A percentile compares a stretch with the other conserved stretches of the same genome.
Evolutionary conservation across 1,139 yeast genomes (phyloP).

Genomic region (Diutina rugosa): DNA sequence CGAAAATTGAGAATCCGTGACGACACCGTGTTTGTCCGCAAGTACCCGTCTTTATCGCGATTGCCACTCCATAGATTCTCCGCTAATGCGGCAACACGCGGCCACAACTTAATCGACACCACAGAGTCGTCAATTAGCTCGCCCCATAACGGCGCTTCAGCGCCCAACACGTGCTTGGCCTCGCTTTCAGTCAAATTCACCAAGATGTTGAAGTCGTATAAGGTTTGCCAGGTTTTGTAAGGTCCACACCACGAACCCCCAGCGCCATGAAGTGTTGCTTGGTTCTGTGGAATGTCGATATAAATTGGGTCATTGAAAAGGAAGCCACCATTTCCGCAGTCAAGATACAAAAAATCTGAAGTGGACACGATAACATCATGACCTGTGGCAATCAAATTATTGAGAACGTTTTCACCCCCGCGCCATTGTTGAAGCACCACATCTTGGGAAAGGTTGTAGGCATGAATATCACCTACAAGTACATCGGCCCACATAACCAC

Average conservation of each 20-base stretch:
- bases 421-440: conserved; percentile 31
- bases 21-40: conserved; percentile 15
- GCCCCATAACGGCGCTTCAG: conserved; percentile 12
- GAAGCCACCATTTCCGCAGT: conserved; percentile 35
- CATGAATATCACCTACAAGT: conserved; percentile 11
- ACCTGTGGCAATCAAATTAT: conserved; percentile 20
- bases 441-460: conserved; percentile 16
- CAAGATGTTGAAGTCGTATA: neutral
- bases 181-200: conserved; percentile 21
- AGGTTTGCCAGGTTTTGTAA: conserved; percentile 33
- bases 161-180: conserved; percentile 24
- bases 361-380: conserved; percentile 32
- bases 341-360: conserved; percentile 25
- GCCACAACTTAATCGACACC: conserved; percentile 23
- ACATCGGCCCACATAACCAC: conserved; percentile 39
- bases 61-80: conserved; percentile 37
- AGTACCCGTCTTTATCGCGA: conserved; percentile 8
- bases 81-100: conserved; percentile 34
- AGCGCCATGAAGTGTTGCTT: conserved; percentile 16
- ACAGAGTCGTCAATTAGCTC: neutral
- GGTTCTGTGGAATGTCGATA: conserved; percentile 13
- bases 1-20: conserved; percentile 30
- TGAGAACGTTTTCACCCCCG: conserved; percentile 7
- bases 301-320: conserved; percentile 26
- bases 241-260: conserved; percentile 42